phyloP scores from a whole-genome alignment of 148 eudicot species.

The Beta vulgaris region DNA sequence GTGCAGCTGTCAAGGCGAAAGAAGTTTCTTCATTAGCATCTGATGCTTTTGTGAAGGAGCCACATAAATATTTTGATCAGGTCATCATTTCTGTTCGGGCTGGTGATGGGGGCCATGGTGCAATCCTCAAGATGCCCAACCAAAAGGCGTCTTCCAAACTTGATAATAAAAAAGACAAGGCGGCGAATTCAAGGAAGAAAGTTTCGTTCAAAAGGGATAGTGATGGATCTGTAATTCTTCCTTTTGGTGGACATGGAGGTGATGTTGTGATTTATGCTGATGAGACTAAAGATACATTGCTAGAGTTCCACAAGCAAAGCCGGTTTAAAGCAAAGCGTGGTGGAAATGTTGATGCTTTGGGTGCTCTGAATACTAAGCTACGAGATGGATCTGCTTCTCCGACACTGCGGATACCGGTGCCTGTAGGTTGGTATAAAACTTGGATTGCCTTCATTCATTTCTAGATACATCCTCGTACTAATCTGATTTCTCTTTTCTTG shows the following conservation, averaged over 20 bases:
- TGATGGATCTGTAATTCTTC: constrained; percentile 91
- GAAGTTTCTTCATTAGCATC: constrained; percentile 41
- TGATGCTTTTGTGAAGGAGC: constrained; percentile 54
- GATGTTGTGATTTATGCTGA: constrained; percentile 91
- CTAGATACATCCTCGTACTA: neutral
- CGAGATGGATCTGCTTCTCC: constrained; percentile 72
- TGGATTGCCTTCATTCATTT: neutral
- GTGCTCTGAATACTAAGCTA: constrained; percentile 57
- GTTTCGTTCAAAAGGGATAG: constrained; percentile 74
- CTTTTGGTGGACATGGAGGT: constrained; percentile 89
- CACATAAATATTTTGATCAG: constrained; percentile 94
- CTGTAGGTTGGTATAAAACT: constrained; percentile 60
- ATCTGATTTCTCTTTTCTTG: neutral
- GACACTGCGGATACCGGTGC: constrained; percentile 81
- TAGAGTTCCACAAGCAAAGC: constrained; percentile 81
- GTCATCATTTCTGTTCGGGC: constrained; percentile 80
- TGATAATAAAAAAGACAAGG: constrained; percentile 48
- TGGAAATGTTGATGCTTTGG: constrained; percentile 89
- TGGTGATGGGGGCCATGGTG: constrained; percentile 98
- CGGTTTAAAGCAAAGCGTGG: constrained; percentile 85
- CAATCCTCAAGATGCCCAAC: constrained; percentile 60
- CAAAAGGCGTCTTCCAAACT: constrained; percentile 53
- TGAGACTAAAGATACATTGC: constrained; percentile 66
- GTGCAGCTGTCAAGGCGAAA: constrained; percentile 63
- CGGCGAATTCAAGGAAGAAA: constrained; percentile 40